A percentile compares a stretch with the other conserved stretches of the same genome.
Evolutionary conservation across 1,139 yeast species (phyloP).

Genomic region (Geotrichum klebahnii): DNA sequence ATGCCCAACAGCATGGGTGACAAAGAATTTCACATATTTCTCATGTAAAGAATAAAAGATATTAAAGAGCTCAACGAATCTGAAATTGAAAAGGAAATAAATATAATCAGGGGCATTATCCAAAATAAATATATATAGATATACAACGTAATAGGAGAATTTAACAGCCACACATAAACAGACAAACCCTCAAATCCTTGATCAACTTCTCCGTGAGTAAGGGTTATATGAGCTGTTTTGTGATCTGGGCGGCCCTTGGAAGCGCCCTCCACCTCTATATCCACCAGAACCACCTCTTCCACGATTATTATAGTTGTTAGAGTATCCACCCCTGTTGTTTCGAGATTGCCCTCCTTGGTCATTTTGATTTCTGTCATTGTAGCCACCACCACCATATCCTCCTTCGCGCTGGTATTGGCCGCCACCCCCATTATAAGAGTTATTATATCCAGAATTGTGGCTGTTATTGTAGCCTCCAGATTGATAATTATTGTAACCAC

Average conservation of each 20-base stretch:
- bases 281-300: slow-evolving; percentile 19
- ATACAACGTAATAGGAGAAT: no score
- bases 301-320: slow-evolving; percentile 18
- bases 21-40: no score
- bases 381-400: slow-evolving; percentile 13
- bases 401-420: slow-evolving; percentile 19
- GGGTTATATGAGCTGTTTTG: not conserved
- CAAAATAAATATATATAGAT: no score
- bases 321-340: slow-evolving; percentile 21
- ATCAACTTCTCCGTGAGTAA: not conserved
- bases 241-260: not conserved
- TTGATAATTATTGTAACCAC: no score
- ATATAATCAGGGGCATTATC: no score
- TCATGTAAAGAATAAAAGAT: no score
- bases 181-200: not conserved
- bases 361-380: slow-evolving; percentile 16
- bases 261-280: slow-evolving; percentile 5
- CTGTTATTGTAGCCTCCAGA: slow-evolving; percentile 23
- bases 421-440: slow-evolving; percentile 20
- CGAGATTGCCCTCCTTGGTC: slow-evolving; percentile 1
- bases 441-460: no score
- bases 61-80: no score
- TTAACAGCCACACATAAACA: no score
- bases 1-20: no score
- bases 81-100: no score